Base-by-base conservation (phyloP, 768 basidiomycete genomes). In the Suillus subluteus region DNA sequence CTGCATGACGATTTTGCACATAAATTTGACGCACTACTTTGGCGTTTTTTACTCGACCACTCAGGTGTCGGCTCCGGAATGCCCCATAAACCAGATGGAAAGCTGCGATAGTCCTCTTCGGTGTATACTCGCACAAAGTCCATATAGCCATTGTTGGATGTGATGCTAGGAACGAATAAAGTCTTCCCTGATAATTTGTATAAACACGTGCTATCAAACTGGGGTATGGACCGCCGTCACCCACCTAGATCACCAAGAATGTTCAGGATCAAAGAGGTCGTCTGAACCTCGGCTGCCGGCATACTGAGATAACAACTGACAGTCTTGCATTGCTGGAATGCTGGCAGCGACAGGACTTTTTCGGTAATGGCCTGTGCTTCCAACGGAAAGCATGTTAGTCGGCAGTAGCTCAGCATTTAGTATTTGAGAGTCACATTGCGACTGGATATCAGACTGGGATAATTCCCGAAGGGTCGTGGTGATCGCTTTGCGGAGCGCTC, bases 291-390 rank as follows among this genome's bases (percentile, higher is more conserved):
- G 4, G 84, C 90, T 2, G 83, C 74, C 13, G 91, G 90, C 92
- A 94, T 93, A 76, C 87, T 93, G 50, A 94, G 80, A 74, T 90
- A 94, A 75, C 92, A 94, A 79, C 91, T 88, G 38, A 93, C 74
- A 6, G 80, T 80, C 62, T 76, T 82, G 62, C 82, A 83, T 46
- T 72, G 71, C 43, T 81, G 75, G 70, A 92, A 90, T 11, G 81
- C 80, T 2, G 88, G 80, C 21, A 87, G 75, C 0, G 82, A 73
- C 23, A 88, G 70, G 37, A 93, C 79, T 65, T 79, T 81, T 15
- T 75, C 73, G 7, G 82, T 75, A 62, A 92, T 82, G 38, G 70
- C 72, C 65, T 74, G 69, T 58, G 74, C 75, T 77, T 58, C 66
- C 41, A 2, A 62, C 43, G 26, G 26, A 9, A 15, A 66, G 44